Percentiles rank a stretch among this genome's conserved stretches.
Evolutionary conservation across 1,139 yeast species (phyloP).

Genomic region (Pichia sp.): DNA sequence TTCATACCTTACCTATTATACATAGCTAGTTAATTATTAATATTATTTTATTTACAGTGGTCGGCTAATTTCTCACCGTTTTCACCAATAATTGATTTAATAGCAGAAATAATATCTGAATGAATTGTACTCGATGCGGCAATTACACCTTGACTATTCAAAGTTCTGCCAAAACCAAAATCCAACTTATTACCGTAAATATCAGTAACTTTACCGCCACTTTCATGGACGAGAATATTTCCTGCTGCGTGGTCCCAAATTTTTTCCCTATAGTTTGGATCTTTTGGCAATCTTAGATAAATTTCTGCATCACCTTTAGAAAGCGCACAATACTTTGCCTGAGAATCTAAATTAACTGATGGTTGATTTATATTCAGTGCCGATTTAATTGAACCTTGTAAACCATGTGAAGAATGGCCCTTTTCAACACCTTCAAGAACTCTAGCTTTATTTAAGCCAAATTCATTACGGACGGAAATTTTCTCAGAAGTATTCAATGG

Average conservation of each 20-base stretch:
- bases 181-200: conserved; percentile 65
- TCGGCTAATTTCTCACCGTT: conserved; percentile 24
- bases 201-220: conserved; percentile 89
- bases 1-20: too few relatives aligned
- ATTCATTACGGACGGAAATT: conserved; percentile 37
- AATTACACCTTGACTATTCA: conserved; percentile 81
- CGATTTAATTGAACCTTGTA: conserved; percentile 70
- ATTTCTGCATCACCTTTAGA: conserved; percentile 91
- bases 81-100: conserved; percentile 30
- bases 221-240: conserved; percentile 72
- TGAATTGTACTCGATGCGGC: conserved; percentile 72
- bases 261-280: conserved; percentile 73
- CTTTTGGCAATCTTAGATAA: conserved; percentile 80
- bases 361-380: conserved; percentile 48
- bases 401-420: conserved; percentile 87
- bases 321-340: conserved; percentile 88
- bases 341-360: conserved; percentile 78
- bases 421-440: conserved; percentile 97
- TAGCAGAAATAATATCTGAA: conserved; percentile 51
- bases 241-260: conserved; percentile 99
- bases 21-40: background rate
- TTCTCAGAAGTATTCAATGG: conserved; percentile 30
- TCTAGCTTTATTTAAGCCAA: conserved; percentile 41
- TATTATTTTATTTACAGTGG: conserved; percentile 9
- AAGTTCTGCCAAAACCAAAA: conserved; percentile 81